Conservation (phyloP, 2,329 filamentous ascomycete genomes). For the Rutstroemia sp. region DNA sequence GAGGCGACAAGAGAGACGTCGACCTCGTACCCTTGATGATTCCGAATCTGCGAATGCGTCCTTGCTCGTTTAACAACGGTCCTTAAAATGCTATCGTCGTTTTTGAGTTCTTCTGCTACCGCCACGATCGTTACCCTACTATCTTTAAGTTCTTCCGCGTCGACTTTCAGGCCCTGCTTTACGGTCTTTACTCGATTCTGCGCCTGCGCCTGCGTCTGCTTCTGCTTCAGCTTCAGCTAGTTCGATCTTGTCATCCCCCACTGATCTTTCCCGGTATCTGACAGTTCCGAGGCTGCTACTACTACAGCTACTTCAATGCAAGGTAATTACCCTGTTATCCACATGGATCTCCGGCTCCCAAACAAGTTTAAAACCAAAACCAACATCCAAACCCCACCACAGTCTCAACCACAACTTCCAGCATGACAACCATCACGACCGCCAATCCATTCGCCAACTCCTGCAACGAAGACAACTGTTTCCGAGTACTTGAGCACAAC, state of each 20-base stretch:
- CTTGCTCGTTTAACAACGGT: background rate
- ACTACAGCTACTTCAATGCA: too few species aligned
- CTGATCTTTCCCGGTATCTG: too few species aligned
- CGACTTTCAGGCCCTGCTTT: too few species aligned
- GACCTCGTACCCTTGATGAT: background rate
- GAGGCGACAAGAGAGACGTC: conserved; percentile 1
- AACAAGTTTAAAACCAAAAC: too few species aligned
- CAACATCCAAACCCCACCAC: background rate
- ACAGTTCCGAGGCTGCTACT: background rate
- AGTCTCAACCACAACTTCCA: background rate
- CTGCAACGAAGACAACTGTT: background rate
- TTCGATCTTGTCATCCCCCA: background rate
- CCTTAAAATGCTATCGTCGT: too few species aligned
- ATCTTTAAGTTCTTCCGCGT: too few species aligned
- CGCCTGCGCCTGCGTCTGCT: background rate
- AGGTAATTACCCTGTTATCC: too few species aligned
- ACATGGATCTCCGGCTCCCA: too few species aligned
- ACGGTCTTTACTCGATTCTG: background rate
- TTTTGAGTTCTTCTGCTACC: background rate
- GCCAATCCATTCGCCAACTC: background rate
- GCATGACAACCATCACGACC: background rate
- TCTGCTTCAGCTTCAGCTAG: background rate
- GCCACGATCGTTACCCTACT: background rate
- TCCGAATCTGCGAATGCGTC: background rate
- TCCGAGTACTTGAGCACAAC: background rate